Evolutionary conservation across 2,329 filamentous ascomycete species (phyloP), one percentile per base, ranked within the genome.

Genomic region (Fusarium pseudograminearum): DNA sequence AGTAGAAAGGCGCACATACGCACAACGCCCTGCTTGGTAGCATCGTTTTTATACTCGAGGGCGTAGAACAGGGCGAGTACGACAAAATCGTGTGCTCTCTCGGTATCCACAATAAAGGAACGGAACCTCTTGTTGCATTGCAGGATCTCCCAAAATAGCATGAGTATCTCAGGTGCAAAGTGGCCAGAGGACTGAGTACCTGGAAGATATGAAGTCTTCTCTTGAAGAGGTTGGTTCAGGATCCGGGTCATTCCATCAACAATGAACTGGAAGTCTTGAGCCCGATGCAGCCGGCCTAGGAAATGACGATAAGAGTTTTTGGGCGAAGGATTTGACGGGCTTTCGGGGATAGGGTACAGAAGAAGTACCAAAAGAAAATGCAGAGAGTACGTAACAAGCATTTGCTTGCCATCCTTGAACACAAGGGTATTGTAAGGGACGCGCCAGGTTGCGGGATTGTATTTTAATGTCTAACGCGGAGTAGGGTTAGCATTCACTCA

Each of bases 41-140:
- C 83, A 76, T 98, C 95, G 42, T 89, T 88, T 76, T 93, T 94
- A 79, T 96, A 92, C 77, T 97, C 94, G 47, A 97, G 89, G 7
- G 94, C 93, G 78, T 98, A 98, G 81, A 97, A 99, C 5, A 98
- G 83, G 41, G 97, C 90, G 22, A 98, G 84, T 15, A 98, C 89
- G 53, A 98, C 86, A 79, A 98, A 98, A 78, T 99, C 96, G 75
- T 98, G 93, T 0, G 93, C 93, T 56, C 95, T 87, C 76, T 96
- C 93, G 0, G 96, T 98, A 74, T 99, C 96, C 68, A 98, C 95
- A 75, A 99, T 96, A 80, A 98, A 99, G 2, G 94, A 93, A 33
- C 96, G 88, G 81, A 99, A 99, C 62, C 95, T 88, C 81, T 97
- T 98, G 81, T 99, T 99, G 85, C 95, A 98, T 80, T 99, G 96